Evolutionary conservation across 768 basidiomycete species (phyloP).

Genomic region (Agrocybe pediades): DNA sequence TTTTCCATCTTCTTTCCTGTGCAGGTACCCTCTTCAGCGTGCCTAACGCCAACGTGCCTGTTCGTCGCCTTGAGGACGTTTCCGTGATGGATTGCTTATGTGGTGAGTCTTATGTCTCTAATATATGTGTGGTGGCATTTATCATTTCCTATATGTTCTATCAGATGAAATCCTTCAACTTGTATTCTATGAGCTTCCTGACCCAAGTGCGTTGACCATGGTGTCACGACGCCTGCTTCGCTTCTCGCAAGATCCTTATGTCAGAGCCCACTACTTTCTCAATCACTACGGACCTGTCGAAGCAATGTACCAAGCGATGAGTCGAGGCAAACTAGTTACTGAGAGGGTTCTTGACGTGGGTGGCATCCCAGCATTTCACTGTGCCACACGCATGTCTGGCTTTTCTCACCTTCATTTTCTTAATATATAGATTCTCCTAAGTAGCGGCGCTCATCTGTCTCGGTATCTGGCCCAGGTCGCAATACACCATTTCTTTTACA

Average conservation of each 20-base stretch:
- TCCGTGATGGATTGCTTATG: conserved; percentile 64
- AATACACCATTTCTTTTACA: conserved; percentile 77
- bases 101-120: conserved; percentile 44
- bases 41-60: conserved; percentile 15
- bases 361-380: conserved; percentile 25
- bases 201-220: conserved; percentile 61
- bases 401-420: conserved; percentile 23
- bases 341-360: conserved; percentile 72
- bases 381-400: conserved; percentile 13
- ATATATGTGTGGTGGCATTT: conserved; percentile 4
- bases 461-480: conserved; percentile 79
- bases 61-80: conserved; percentile 12
- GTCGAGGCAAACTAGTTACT: conserved; percentile 65
- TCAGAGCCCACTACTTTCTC: conserved; percentile 79
- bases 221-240: conserved; percentile 58
- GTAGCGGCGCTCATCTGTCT: conserved; percentile 77
- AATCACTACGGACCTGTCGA: conserved; percentile 69
- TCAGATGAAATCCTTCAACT: conserved; percentile 70
- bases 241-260: conserved; percentile 74
- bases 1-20: conserved; percentile 9
- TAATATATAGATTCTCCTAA: conserved; percentile 60
- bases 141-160: conserved; percentile 13
- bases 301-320: conserved; percentile 76
- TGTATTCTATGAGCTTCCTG: conserved; percentile 70
- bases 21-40: conserved; percentile 2